Percentiles rank a stretch among this genome's conserved stretches.
Conservation (phyloP, 2,329 filamentous ascomycete species). For the Aspergillus ibericus region DNA sequence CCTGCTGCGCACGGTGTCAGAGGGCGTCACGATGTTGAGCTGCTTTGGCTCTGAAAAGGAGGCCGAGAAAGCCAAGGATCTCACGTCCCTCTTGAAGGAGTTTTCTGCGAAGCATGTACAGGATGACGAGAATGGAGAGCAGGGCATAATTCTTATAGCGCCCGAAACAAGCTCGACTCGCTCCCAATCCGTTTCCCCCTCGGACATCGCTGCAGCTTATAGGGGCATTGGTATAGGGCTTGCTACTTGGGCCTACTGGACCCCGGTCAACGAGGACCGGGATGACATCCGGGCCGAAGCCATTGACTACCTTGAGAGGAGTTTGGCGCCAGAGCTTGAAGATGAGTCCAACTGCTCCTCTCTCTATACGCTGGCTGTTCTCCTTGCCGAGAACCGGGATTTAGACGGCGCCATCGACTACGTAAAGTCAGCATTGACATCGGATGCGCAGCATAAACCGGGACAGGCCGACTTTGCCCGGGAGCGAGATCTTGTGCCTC, state of each 20-base stretch:
- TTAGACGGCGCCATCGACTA: conserved; percentile 77
- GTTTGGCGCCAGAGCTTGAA: conserved; percentile 66
- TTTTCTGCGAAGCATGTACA: conserved; percentile 66
- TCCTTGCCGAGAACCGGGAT: conserved; percentile 86
- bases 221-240: conserved; percentile 82
- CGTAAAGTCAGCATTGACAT: conserved; percentile 71
- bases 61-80: conserved; percentile 73
- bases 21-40: conserved; percentile 78
- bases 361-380: conserved; percentile 75
- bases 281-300: conserved; percentile 75
- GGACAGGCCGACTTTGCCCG: conserved; percentile 33
- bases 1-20: conserved; percentile 73
- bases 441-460: conserved; percentile 39
- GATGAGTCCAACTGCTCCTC: conserved; percentile 70
- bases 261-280: conserved; percentile 70
- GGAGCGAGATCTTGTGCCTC: conserved; percentile 62
- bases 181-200: conserved; percentile 52
- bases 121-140: conserved; percentile 23
- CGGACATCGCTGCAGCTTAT: conserved; percentile 69
- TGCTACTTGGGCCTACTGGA: conserved; percentile 82
- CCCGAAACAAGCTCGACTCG: conserved; percentile 18
- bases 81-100: conserved; percentile 70
- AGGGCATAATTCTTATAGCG: conserved; percentile 20
- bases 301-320: conserved; percentile 71
- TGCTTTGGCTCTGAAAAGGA: conserved; percentile 74